A percentile compares a stretch with the other conserved stretches of the same genome.
Evolutionary conservation across 805 yeast species (phyloP).

Genomic region (Kregervanrija pseudodelftensis): DNA sequence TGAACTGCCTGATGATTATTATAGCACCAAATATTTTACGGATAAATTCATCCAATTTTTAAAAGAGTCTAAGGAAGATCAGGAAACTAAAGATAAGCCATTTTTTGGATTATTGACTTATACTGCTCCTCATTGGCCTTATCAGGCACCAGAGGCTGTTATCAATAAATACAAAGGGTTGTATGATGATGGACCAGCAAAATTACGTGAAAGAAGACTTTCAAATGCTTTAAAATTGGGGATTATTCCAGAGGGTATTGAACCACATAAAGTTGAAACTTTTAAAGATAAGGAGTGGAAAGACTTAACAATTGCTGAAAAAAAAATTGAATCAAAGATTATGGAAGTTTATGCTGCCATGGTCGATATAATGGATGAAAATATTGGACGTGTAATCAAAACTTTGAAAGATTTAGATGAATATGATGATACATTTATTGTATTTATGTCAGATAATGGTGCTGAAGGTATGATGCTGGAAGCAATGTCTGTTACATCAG

Average conservation of each 20-base stretch:
- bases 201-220: constrained; percentile 33
- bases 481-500: constrained; percentile 39
- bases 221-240: constrained; percentile 37
- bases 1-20: constrained; percentile 39
- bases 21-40: constrained; percentile 39
- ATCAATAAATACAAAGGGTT: constrained; percentile 41
- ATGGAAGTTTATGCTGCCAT: constrained; percentile 61
- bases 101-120: constrained; percentile 49
- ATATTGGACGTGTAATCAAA: constrained; percentile 43
- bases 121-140: constrained; percentile 66
- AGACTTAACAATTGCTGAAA: constrained; percentile 33
- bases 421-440: constrained; percentile 46
- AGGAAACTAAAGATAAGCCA: constrained; percentile 36
- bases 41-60: constrained; percentile 28
- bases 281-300: constrained; percentile 37
- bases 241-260: constrained; percentile 35
- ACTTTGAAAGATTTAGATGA: constrained; percentile 36
- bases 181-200: constrained; percentile 43
- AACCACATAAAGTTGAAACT: constrained; percentile 39
- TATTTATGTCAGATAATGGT: constrained; percentile 59
- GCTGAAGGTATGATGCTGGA: constrained; percentile 57
- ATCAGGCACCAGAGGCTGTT: constrained; percentile 46
- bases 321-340: constrained; percentile 31
- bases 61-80: constrained; percentile 26
- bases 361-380: constrained; percentile 48